Evolutionary conservation across 371 early-diverging fungal genomes (phyloP).

Genomic region (Mucor irregularis): DNA sequence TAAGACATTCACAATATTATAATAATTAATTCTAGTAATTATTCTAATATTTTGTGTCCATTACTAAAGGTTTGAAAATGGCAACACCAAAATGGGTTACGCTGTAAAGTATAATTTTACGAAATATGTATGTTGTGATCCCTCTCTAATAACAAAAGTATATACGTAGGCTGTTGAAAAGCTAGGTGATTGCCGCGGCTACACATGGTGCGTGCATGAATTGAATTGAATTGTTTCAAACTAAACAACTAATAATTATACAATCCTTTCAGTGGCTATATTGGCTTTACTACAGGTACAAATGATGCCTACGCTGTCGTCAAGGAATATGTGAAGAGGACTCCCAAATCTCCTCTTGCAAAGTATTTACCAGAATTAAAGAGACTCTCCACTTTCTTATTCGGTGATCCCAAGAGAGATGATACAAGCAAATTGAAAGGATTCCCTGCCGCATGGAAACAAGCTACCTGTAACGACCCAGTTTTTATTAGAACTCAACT

Average conservation of each 20-base stretch:
- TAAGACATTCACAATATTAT: slow-evolving; percentile 11
- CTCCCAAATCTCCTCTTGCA: slow-evolving; percentile 25
- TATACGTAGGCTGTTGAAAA: slow-evolving; percentile 34
- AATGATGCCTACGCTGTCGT: slow-evolving; percentile 58
- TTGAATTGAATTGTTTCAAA: too few relatives aligned
- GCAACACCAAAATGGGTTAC: slow-evolving; percentile 45
- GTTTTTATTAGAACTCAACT: slow-evolving; percentile 43
- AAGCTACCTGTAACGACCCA: slow-evolving; percentile 36
- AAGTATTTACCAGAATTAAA: slow-evolving; percentile 38
- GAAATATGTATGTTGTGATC: not conserved
- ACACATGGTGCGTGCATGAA: too few relatives aligned
- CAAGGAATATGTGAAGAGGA: slow-evolving; percentile 40
- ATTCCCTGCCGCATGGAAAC: slow-evolving; percentile 34
- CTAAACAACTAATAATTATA: not conserved
- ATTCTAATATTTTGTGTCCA: not conserved
- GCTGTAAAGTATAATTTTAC: slow-evolving; percentile 28
- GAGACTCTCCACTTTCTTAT: slow-evolving; percentile 28
- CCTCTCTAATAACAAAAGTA: not conserved
- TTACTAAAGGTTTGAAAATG: slow-evolving; percentile 43
- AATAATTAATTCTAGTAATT: not conserved
- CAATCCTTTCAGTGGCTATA: too few relatives aligned
- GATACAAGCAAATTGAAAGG: slow-evolving; percentile 25
- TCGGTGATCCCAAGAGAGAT: slow-evolving; percentile 36
- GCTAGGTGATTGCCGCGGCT: slow-evolving; percentile 49
- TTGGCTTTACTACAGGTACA: slow-evolving; percentile 62